These are phyloP conservation scores for Cutaneotrichosporon sp. DNA, from an alignment of 1,284 basidiomycete genomes.

Conservation along the genomic window DNA sequence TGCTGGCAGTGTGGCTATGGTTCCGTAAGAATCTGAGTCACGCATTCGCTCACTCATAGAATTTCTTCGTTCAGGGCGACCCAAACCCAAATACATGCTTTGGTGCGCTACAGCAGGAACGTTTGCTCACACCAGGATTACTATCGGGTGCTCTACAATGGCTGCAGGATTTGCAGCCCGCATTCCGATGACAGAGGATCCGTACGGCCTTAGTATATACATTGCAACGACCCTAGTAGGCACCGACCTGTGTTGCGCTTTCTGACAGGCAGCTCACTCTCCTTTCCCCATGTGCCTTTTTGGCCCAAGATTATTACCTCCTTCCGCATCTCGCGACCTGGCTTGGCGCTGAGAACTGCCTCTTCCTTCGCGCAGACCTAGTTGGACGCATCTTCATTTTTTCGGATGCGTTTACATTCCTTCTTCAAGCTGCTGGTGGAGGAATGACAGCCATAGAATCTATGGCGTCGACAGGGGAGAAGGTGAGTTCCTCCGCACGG, in stretches of 20 bases:
- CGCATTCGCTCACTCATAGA: neutral
- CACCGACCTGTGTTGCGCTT: neutral
- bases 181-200: neutral
- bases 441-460: constrained; percentile 34
- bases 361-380: constrained; percentile 23
- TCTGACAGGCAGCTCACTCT: constrained; percentile 18
- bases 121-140: too few species aligned
- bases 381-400: constrained; percentile 31
- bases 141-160: neutral
- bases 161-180: neutral
- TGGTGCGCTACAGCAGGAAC: too few species aligned
- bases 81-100: constrained; percentile 1
- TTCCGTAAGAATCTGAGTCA: constrained; percentile 15
- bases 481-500: constrained; percentile 29
- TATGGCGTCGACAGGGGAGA: constrained; percentile 28
- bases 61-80: neutral
- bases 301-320: constrained; percentile 64
- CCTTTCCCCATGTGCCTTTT: constrained; percentile 62
- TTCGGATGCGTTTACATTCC: constrained; percentile 61
- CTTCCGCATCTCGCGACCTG: constrained; percentile 60
- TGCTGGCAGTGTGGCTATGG: constrained; percentile 16
- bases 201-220: constrained; percentile 47
- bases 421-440: constrained; percentile 55
- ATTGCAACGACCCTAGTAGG: constrained; percentile 54
- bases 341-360: constrained; percentile 52